phyloP scores from a whole-genome alignment of 257 asterid genomes.

The Solanum pinnatisectum region DNA sequence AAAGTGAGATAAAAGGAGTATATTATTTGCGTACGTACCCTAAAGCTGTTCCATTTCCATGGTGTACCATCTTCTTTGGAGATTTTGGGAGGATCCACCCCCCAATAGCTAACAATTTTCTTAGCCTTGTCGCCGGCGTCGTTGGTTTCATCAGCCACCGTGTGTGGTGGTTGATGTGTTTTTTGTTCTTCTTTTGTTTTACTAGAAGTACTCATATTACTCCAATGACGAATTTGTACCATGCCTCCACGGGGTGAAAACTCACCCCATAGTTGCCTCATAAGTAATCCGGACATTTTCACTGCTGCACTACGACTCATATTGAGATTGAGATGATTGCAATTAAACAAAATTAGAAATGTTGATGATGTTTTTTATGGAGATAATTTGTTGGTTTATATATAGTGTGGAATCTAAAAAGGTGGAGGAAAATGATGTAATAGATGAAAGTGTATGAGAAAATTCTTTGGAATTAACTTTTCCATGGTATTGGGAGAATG shows the following conservation, averaged over 20 bases:
- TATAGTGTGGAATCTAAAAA: not conserved
- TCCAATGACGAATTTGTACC: slow-evolving; percentile 17
- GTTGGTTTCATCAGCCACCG: not conserved
- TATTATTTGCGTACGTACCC: slow-evolving; percentile 22
- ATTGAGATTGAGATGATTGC: not conserved
- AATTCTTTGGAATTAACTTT: not conserved
- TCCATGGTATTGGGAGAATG: not conserved
- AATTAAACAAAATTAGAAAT: not conserved
- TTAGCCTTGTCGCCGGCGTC: not conserved
- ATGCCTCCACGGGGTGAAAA: not conserved
- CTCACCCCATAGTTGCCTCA: slow-evolving; percentile 7
- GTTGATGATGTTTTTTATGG: not conserved
- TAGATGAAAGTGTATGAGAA: not conserved
- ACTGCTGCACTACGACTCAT: slow-evolving; percentile 29
- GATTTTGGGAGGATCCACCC: slow-evolving; percentile 37
- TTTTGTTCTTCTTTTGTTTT: not conserved
- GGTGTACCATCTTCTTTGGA: slow-evolving; percentile 51
- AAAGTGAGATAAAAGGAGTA: accelerated
- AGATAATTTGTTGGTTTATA: not conserved
- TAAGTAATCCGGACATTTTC: slow-evolving; percentile 17
- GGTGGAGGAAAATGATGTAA: not conserved
- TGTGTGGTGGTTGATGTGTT: slow-evolving; percentile 9
- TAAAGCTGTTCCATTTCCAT: slow-evolving; percentile 64
- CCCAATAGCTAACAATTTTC: slow-evolving; percentile 57
- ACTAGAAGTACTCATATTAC: not conserved